These are phyloP conservation scores for Kwoniella pini DNA, from an alignment of 768 basidiomycete genomes.

Conservation along the genomic window DNA sequence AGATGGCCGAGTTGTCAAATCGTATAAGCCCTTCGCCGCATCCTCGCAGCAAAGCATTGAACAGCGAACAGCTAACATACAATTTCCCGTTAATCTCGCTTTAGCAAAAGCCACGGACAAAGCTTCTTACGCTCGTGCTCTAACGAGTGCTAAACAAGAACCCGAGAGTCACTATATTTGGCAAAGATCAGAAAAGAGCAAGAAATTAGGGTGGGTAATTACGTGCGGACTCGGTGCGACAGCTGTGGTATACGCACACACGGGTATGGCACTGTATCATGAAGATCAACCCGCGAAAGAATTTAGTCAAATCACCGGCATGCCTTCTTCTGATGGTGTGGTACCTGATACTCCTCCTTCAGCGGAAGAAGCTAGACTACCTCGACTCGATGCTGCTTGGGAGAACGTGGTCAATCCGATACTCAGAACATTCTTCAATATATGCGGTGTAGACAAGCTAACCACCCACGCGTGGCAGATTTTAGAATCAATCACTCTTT, in stretches of 20 bases:
- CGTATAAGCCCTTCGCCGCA: conserved; percentile 33
- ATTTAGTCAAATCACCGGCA: conserved; percentile 24
- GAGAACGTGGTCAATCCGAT: conserved; percentile 64
- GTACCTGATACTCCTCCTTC: conserved; percentile 12
- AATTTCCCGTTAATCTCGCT: conserved; percentile 40
- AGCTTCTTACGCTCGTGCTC: conserved; percentile 12
- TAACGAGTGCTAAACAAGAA: not conserved
- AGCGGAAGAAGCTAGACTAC: conserved; percentile 22
- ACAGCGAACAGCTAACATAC: conserved; percentile 35
- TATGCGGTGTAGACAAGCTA: conserved; percentile 39
- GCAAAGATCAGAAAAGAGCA: conserved; percentile 37
- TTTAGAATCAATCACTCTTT: conserved; percentile 40
- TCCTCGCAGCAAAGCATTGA: conserved; percentile 19
- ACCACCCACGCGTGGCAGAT: conserved; percentile 44
- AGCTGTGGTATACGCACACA: conserved; percentile 42
- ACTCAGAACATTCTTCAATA: conserved; percentile 59
- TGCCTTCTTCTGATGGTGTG: conserved; percentile 34
- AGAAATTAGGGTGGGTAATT: conserved; percentile 34
- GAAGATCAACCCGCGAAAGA: conserved; percentile 38
- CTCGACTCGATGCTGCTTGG: conserved; percentile 33
- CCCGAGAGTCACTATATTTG: conserved; percentile 20
- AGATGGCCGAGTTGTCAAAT: conserved; percentile 23
- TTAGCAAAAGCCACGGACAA: conserved; percentile 26
- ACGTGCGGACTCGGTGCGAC: conserved; percentile 33
- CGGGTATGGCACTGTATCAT: conserved; percentile 37